These are phyloP conservation scores for Euphorbia celastroides DNA, from an alignment of 441 rosid genomes.

Conservation along the genomic window DNA sequence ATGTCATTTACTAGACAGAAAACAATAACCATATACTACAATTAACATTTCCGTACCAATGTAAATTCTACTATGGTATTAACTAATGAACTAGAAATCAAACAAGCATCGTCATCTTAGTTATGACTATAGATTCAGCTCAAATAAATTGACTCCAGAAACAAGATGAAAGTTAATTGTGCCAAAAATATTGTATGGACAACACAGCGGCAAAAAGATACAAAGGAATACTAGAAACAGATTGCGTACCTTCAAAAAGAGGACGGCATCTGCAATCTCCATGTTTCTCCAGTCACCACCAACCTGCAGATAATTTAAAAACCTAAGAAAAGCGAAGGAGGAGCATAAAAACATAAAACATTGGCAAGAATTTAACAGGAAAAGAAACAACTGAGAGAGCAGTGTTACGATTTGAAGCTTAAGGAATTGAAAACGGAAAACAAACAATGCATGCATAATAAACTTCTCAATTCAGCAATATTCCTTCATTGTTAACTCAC, in stretches of 20 bases:
- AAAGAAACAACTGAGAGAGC: background rate
- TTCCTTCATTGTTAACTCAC: background rate
- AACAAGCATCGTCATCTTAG: background rate
- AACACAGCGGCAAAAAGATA: background rate
- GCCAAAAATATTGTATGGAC: background rate
- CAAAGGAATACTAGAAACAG: background rate
- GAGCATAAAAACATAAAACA: background rate
- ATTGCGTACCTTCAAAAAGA: background rate
- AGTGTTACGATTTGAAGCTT: background rate
- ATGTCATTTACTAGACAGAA: background rate
- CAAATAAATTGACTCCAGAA: background rate
- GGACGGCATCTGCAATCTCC: background rate
- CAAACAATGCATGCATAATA: background rate
- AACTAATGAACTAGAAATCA: background rate
- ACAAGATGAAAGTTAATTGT: background rate
- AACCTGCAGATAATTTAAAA: background rate
- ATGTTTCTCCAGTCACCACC: background rate
- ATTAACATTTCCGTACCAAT: background rate
- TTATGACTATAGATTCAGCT: no score
- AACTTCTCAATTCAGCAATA: background rate
- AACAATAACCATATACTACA: background rate
- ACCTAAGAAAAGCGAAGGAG: background rate
- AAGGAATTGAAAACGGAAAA: background rate
- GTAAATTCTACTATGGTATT: background rate
- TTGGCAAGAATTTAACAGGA: background rate